A percentile compares a stretch with the other conserved stretches of the same genome.
These are phyloP conservation scores for Bonia amplexicaulis DNA, from an alignment of 176 grass and related monocot species.

Conservation along the genomic window DNA sequence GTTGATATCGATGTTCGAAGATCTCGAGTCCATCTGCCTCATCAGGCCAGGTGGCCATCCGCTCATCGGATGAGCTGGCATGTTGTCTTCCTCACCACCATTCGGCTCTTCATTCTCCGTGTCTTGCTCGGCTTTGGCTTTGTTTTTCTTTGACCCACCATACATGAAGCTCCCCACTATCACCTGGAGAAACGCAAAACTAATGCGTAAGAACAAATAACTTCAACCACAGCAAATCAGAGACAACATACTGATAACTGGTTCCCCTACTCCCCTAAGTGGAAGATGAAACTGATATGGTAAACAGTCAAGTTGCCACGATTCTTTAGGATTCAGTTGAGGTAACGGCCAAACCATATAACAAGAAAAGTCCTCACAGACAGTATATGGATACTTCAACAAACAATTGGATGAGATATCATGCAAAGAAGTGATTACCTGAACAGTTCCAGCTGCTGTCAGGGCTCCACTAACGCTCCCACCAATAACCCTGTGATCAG, in stretches of 20 bases:
- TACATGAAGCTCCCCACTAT: slow-evolving; percentile 82
- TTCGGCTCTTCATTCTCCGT: slow-evolving; percentile 30
- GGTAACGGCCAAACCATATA: neutral
- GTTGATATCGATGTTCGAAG: slow-evolving; percentile 53
- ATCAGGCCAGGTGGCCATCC: slow-evolving; percentile 44
- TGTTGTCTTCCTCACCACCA: slow-evolving; percentile 23
- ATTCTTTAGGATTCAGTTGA: neutral
- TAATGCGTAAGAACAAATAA: neutral
- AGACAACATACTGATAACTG: neutral
- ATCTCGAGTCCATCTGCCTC: slow-evolving; percentile 52
- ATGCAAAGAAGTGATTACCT: slow-evolving; percentile 41
- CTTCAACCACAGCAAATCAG: neutral
- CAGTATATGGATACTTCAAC: neutral
- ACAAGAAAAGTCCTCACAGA: neutral
- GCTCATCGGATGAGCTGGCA: slow-evolving; percentile 28
- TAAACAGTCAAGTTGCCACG: neutral
- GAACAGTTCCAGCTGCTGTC: slow-evolving; percentile 79
- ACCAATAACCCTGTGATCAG: slow-evolving; percentile 80
- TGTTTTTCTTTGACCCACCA: slow-evolving; percentile 56
- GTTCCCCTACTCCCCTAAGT: neutral
- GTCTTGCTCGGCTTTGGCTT: slow-evolving; percentile 35
- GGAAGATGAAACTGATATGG: neutral
- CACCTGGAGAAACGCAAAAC: slow-evolving; percentile 22
- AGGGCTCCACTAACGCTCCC: slow-evolving; percentile 70
- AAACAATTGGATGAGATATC: neutral